Percentiles rank a stretch among this genome's conserved stretches.
phyloP scores from a whole-genome alignment of 2,329 filamentous ascomycete genomes.

The Cladosporium phlei region DNA sequence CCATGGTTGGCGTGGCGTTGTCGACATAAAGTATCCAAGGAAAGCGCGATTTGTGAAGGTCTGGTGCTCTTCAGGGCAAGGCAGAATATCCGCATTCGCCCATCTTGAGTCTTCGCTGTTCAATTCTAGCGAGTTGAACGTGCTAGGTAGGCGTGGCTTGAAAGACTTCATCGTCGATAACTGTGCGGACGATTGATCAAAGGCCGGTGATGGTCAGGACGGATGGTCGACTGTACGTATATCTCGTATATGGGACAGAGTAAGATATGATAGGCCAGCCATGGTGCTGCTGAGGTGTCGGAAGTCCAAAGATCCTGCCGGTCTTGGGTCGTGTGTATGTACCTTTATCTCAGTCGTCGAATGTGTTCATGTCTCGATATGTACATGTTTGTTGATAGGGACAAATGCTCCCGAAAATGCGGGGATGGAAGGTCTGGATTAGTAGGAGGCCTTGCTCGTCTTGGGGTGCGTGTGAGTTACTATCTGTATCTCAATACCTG shows the following conservation, averaged over 20 bases:
- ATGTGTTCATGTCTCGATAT: not conserved
- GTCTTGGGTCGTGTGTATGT: not conserved
- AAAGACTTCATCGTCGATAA: not conserved
- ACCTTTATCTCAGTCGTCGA: too few species aligned
- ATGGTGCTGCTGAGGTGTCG: not conserved
- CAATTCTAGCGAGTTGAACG: not conserved
- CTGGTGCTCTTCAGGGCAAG: not conserved
- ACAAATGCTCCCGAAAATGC: not conserved
- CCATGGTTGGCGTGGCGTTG: too few species aligned
- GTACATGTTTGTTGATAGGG: not conserved
- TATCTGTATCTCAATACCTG: not conserved
- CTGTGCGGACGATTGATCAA: not conserved
- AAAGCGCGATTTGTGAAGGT: not conserved
- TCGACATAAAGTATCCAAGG: not conserved
- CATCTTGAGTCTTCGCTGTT: not conserved
- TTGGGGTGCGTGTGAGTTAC: not conserved
- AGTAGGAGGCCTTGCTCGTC: not conserved
- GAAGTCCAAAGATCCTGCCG: not conserved
- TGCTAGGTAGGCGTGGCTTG: not conserved
- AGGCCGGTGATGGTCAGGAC: not conserved
- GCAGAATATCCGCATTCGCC: not conserved
- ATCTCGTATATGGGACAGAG: too few species aligned
- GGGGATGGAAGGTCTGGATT: not conserved
- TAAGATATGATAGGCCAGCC: not conserved
- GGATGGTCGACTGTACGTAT: too few species aligned